These are phyloP conservation scores for Conticribra guillardii DNA, from an alignment of 108 stramenopile genomes.

Conservation along the genomic window DNA sequence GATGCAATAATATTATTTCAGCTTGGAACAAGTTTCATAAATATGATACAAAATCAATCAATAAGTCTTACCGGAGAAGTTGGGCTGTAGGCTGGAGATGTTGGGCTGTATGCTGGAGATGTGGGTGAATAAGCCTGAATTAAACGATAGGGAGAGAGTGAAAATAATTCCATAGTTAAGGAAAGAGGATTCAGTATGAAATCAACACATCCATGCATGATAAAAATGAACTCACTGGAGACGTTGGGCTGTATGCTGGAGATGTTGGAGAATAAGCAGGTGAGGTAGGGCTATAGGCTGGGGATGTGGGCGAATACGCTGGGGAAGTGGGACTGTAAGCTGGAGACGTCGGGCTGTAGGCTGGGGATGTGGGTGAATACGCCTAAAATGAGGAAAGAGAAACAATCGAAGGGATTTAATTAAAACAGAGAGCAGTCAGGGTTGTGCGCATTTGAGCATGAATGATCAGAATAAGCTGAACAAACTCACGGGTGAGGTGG, in stretches of 20 bases:
- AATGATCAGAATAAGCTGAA: not conserved
- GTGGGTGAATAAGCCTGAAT: constrained; percentile 42
- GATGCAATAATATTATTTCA: constrained; percentile 10
- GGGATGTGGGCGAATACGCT: constrained; percentile 37
- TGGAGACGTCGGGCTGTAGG: constrained; percentile 84
- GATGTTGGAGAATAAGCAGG: constrained; percentile 80
- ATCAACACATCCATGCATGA: too few relatives aligned
- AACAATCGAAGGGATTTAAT: constrained; percentile 2
- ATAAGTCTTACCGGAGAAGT: constrained; percentile 32
- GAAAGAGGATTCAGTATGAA: too few relatives aligned
- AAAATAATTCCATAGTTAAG: not conserved
- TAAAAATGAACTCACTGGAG: not conserved
- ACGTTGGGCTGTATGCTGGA: constrained; percentile 89
- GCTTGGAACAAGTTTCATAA: too few relatives aligned
- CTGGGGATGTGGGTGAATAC: constrained; percentile 81
- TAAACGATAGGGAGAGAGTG: constrained; percentile 17
- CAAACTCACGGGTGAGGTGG: constrained; percentile 41
- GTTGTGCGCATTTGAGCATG: not conserved
- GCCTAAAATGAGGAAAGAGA: constrained; percentile 39
- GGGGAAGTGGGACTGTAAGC: constrained; percentile 76
- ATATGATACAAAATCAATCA: too few relatives aligned
- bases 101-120: constrained; percentile 67
- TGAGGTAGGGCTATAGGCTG: constrained; percentile 16
- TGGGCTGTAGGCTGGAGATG: constrained; percentile 84
- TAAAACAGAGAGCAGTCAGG: not conserved